Percentiles rank a stretch among this genome's conserved stretches.
Evolutionary conservation across 140 eudicot genomes (phyloP).

Genomic region (Stevia rebaudiana): DNA sequence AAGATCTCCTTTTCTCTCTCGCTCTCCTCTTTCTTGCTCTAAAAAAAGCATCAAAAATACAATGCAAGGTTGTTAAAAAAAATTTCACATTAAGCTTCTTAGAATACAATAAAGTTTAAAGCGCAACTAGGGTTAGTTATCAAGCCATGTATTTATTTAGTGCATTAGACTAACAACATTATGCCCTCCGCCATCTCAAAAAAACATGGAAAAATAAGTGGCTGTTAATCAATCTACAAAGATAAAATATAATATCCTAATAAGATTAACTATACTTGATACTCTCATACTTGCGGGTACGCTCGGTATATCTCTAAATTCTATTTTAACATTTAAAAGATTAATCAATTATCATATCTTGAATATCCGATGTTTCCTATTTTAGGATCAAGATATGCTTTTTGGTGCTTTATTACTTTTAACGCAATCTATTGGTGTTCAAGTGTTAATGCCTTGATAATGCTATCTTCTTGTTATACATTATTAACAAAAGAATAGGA

Average conservation of each 20-base stretch:
- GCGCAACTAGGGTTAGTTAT: background rate
- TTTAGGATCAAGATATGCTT: background rate
- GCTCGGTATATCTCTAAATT: background rate
- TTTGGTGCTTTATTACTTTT: background rate
- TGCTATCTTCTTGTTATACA: background rate
- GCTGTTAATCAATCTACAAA: background rate
- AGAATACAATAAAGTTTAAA: background rate
- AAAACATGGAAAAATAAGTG: background rate
- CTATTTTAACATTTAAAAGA: background rate
- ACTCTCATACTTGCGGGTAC: background rate
- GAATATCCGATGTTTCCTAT: background rate
- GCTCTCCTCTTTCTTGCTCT: slow-evolving; percentile 89
- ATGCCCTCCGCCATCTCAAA: background rate
- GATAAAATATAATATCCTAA: background rate
- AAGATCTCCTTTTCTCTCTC: slow-evolving; percentile 99
- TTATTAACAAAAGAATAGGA: background rate
- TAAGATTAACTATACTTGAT: background rate
- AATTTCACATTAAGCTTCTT: background rate
- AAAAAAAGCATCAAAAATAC: slow-evolving; percentile 20
- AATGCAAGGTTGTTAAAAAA: slow-evolving; percentile 5
- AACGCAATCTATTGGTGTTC: background rate
- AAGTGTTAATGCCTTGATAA: background rate
- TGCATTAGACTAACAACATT: background rate
- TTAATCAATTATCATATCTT: background rate
- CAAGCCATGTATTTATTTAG: background rate